phyloP scores from a whole-genome alignment of 2,329 filamentous ascomycete species.

The Alternaria dauci region DNA sequence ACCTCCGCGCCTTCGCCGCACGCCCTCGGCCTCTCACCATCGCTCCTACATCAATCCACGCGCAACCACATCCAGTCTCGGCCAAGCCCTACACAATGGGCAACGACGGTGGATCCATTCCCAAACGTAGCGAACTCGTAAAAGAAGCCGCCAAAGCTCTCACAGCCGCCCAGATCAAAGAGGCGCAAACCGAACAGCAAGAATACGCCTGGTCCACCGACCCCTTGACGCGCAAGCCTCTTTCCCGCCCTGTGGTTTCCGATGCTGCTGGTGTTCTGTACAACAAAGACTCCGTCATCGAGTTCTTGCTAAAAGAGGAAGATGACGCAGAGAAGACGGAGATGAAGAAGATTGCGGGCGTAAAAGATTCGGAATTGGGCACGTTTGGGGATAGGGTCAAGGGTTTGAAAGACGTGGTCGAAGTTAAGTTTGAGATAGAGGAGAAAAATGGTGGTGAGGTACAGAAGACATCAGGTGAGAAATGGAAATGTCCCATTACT shows the following conservation, averaged over 20 bases:
- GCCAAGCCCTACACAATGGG: slow-evolving; percentile 69
- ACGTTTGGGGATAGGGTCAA: slow-evolving; percentile 72
- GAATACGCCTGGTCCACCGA: slow-evolving; percentile 88
- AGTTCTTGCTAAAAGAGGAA: slow-evolving; percentile 67
- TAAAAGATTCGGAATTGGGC: slow-evolving; percentile 54
- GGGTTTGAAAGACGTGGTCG: slow-evolving; percentile 84
- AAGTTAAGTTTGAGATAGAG: slow-evolving; percentile 76
- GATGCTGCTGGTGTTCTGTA: slow-evolving; percentile 86
- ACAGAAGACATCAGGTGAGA: slow-evolving; percentile 59
- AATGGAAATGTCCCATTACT: slow-evolving; percentile 86
- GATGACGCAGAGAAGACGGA: slow-evolving; percentile 68
- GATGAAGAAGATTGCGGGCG: slow-evolving; percentile 53
- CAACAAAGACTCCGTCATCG: slow-evolving; percentile 91
- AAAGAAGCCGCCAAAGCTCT: slow-evolving; percentile 87
- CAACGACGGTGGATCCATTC: slow-evolving; percentile 96
- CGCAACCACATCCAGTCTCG: not conserved
- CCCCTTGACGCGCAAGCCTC: slow-evolving; percentile 79
- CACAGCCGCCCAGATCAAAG: slow-evolving; percentile 86
- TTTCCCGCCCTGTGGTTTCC: slow-evolving; percentile 80
- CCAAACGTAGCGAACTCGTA: slow-evolving; percentile 93
- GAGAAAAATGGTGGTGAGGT: slow-evolving; percentile 48
- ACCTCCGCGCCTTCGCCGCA: slow-evolving; percentile 36
- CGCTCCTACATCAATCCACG: slow-evolving; percentile 3
- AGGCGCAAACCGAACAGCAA: slow-evolving; percentile 83
- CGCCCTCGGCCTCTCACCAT: slow-evolving; percentile 7